Evolutionary conservation across 352 stramenopile species (phyloP).

Genomic region (Phytophthora pseudosyringae): DNA sequence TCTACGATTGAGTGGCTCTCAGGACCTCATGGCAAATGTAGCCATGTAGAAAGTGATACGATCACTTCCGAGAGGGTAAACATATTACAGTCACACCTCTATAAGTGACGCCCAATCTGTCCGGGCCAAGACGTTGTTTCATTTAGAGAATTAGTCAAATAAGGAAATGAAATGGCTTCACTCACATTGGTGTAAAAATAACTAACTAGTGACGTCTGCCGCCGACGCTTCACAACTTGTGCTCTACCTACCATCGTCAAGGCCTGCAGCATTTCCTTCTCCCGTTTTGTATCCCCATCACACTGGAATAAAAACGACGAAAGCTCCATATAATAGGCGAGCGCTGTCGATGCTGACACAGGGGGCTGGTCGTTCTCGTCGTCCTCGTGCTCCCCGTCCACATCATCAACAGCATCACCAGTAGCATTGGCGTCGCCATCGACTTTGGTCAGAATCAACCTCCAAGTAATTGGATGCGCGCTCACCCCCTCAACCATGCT

Average conservation of each 20-base stretch:
- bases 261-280: conserved; percentile 14
- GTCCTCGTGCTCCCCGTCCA: neutral
- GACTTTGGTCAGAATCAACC: conserved; percentile 4
- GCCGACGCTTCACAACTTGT: neutral
- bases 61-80: too few species aligned
- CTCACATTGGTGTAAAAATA: too few species aligned
- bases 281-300: conserved; percentile 2
- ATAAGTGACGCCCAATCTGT: neutral
- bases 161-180: conserved; percentile 1
- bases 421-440: neutral
- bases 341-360: conserved; percentile 8
- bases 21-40: too few species aligned
- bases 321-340: conserved; percentile 13
- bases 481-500: conserved; percentile 1
- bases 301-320: conserved; percentile 17
- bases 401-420: neutral
- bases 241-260: conserved; percentile 5
- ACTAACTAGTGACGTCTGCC: too few species aligned
- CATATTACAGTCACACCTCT: conserved; percentile 66
- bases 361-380: conserved; percentile 2
- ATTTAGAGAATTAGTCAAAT: conserved; percentile 12
- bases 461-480: conserved; percentile 2
- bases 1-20: too few species aligned
- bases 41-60: too few species aligned
- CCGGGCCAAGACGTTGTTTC: conserved; percentile 2